These are phyloP conservation scores for Acer yangbiense DNA, from an alignment of 345 rosid species.

Conservation along the genomic window DNA sequence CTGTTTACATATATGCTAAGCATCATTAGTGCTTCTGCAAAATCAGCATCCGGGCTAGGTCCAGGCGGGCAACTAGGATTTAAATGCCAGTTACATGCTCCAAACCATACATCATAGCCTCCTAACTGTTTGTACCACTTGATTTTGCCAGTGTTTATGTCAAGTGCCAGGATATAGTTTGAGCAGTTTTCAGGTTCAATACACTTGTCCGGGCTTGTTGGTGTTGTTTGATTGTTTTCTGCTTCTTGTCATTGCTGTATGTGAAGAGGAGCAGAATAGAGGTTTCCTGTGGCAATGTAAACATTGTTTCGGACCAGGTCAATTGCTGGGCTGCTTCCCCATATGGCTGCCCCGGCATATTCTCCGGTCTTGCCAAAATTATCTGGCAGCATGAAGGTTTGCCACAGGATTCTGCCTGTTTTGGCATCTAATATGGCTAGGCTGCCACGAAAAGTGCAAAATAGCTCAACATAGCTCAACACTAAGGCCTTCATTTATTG, in stretches of 20 bases:
- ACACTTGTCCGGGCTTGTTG: constrained; percentile 23
- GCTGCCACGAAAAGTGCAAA: no score
- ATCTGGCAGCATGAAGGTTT: no score
- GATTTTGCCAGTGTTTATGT: constrained; percentile 24
- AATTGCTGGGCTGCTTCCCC: constrained; percentile 11
- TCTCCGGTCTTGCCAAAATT: no score
- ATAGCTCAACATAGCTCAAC: no score
- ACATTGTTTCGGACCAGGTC: constrained; percentile 28
- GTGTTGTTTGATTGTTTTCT: constrained; percentile 27
- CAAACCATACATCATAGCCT: constrained; percentile 38
- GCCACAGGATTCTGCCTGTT: no score
- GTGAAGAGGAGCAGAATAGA: constrained; percentile 33
- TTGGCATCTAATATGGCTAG: no score
- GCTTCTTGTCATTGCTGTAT: constrained; percentile 30
- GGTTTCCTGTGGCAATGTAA: constrained; percentile 36
- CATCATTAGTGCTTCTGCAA: constrained; percentile 38
- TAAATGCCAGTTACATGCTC: constrained; percentile 20
- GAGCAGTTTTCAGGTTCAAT: constrained; percentile 32
- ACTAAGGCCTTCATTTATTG: no score
- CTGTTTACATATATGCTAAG: constrained; percentile 8
- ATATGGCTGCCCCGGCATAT: background rate
- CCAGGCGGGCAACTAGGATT: constrained; percentile 32
- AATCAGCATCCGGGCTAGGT: constrained; percentile 37
- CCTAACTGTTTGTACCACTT: constrained; percentile 30
- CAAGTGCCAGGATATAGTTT: constrained; percentile 27